Evolutionary conservation across 257 asterid species (phyloP), one percentile per base, ranked within the genome.

Genomic region (Solanum pinnatisectum): DNA sequence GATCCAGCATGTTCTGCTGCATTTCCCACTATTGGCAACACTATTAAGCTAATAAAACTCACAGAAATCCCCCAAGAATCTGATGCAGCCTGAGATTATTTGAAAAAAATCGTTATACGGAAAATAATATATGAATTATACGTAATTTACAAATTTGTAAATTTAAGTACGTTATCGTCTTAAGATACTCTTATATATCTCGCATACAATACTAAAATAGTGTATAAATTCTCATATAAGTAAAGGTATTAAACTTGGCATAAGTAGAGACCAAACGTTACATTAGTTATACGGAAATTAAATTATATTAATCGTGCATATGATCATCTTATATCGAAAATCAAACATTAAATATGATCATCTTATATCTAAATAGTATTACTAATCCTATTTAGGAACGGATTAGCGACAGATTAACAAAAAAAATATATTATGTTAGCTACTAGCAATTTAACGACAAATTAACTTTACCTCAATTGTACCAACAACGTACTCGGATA

Each of bases 1-100:
- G 94, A 88, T 71, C 94, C 93, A 2, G 93, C 94, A 87, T 92
- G 93, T 83, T 90, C 93, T 25, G 94, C 94, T 13, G 94, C 94
- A 88, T 92, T 92, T 35, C 94, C 94, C 4, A 92, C 93, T 32
- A 92, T 92, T 22, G 94, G 94, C 44, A 92, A 91, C 90, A 92
- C 83, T 39, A 92, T 92, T 84, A 92, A 59, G 88, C 94, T 91
- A 23, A 92, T 92, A 78, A 92, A 92, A 87, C 93, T 92, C 60
- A 92, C 94, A 14, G 94, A 89, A 40, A 92, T 88, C 5, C 91
- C 91, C 94, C 94, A 92, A 37, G 93, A 87, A 84, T 91, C 91
- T 8, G 94, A 90, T 30, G 92, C 92, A 42, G 56, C 93, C 94
- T 92, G 89, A 68, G 22, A 27, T 6, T 35, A 72, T 36, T 36